These are phyloP conservation scores for Russula emetica DNA, from an alignment of 768 basidiomycete genomes.

Conservation along the genomic window DNA sequence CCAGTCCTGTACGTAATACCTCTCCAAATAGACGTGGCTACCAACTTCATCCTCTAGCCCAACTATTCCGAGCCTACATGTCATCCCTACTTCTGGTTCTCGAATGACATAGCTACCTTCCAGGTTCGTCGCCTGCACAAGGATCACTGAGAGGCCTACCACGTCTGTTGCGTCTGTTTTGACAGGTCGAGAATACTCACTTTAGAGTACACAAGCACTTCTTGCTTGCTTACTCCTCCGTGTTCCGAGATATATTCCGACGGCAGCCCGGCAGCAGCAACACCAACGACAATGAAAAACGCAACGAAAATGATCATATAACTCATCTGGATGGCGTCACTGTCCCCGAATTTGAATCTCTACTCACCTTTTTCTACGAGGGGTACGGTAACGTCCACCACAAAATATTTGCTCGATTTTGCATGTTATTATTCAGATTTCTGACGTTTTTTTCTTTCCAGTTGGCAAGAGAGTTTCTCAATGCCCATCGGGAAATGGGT, in stretches of 20 bases:
- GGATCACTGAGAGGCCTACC: background rate
- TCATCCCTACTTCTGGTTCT: constrained; percentile 1
- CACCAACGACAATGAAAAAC: background rate
- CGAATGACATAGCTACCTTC: background rate
- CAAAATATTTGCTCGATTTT: background rate
- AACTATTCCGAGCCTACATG: background rate
- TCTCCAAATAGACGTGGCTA: background rate
- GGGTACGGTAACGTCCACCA: background rate
- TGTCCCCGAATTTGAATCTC: constrained; percentile 1
- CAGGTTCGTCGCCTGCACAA: background rate
- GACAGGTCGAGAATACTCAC: background rate
- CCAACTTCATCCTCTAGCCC: background rate
- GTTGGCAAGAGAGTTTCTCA: constrained; percentile 4
- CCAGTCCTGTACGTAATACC: constrained; percentile 6
- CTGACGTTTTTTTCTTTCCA: background rate
- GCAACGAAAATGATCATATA: background rate
- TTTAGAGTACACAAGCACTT: constrained; percentile 12
- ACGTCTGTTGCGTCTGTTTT: background rate
- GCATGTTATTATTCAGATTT: background rate
- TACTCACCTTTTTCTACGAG: constrained; percentile 11
- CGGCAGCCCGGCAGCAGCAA: background rate
- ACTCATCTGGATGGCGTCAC: background rate
- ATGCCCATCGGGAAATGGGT: constrained; percentile 1
- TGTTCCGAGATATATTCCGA: background rate
- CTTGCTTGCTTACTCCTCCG: background rate